Percentiles rank a stretch among this genome's conserved stretches.
phyloP scores from a whole-genome alignment of 805 yeast species.

The Candida loeiensis region DNA sequence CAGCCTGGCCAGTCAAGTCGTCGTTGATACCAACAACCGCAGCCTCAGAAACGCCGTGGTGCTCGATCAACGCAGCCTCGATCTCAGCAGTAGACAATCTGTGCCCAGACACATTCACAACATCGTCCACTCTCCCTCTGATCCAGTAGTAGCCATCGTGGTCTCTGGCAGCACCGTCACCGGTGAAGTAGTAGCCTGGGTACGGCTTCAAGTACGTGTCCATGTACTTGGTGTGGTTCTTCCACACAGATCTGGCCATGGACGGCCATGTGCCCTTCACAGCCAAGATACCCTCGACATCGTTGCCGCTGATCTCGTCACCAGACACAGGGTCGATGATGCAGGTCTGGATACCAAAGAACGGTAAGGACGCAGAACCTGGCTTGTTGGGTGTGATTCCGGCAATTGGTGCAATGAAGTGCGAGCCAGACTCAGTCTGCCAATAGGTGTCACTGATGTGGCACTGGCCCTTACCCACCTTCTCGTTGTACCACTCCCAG shows the following conservation, averaged over 20 bases:
- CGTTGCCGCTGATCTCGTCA: conserved; percentile 61
- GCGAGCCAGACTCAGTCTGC: conserved; percentile 88
- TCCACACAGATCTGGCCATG: conserved; percentile 79
- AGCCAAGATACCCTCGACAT: conserved; percentile 79
- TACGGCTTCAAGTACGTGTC: conserved; percentile 83
- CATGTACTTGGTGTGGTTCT: conserved; percentile 66
- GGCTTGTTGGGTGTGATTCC: conserved; percentile 77
- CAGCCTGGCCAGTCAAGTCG: conserved; percentile 84
- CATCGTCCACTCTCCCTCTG: conserved; percentile 84
- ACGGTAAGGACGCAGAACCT: conserved; percentile 81
- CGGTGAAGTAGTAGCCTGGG: conserved; percentile 80
- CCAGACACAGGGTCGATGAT: conserved; percentile 76
- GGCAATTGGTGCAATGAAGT: conserved; percentile 72
- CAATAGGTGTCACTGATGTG: conserved; percentile 82
- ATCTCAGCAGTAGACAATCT: conserved; percentile 86
- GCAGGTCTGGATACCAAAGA: conserved; percentile 74
- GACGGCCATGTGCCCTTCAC: conserved; percentile 78
- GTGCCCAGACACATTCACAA: conserved; percentile 84
- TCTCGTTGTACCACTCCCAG: conserved; percentile 82
- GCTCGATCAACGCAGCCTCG: conserved; percentile 77
- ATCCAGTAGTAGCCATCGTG: conserved; percentile 84
- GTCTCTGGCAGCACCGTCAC: conserved; percentile 88
- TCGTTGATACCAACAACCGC: conserved; percentile 84
- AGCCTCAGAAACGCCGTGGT: conserved; percentile 65
- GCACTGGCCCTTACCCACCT: conserved; percentile 65